Evolutionary conservation across 441 rosid genomes (phyloP), one percentile per base, ranked within the genome.

Genomic region (Eugenia klotzschiana): DNA sequence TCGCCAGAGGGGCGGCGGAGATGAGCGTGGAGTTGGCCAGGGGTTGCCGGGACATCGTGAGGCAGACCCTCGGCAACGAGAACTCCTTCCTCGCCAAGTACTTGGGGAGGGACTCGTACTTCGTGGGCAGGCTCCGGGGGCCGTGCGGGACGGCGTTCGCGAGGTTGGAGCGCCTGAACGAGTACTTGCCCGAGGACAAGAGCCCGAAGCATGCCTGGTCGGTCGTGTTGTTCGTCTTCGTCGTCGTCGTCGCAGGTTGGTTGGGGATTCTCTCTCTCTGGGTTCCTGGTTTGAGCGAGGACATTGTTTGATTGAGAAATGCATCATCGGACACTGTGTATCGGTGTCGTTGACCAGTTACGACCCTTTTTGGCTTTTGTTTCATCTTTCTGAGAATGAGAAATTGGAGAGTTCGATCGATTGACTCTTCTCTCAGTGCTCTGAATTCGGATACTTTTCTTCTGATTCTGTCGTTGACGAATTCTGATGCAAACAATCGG

Each of bases 181-280:
- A 90, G 51, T 85, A 82, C 79, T 82, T 90, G 84, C 92, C 92
- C 26, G 91, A 90, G 84, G 92, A 89, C 72, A 90, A 87, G 82
- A 85, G 88, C 72, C 92, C 90, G 20, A 20, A 84, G 64, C 90
- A 87, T 85, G 88, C 83, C 22, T 90, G 87, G 90, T 87, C 86
- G 20, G 90, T 90, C 40, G 84, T 90, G 26, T 64, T 87, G 81
- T 26, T 87, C 53, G 89, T 90, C 41, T 49, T 86, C 27, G 60
- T 90, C 82, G 56, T 90, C 74, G 90, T 87, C 55, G 60, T 90
- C 51, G 91, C 91, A 73, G 89, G 91, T 90, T 84, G 83, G 27
- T 14, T 79, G 27, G 29, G 3, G 25, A 33, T 73, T 51, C 20
- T 26, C 77, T 20, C 16, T 52, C 37, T 43, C 5, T 40, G 37